Percentiles rank a stretch among this genome's conserved stretches.
phyloP scores from a whole-genome alignment of 2,329 filamentous ascomycete genomes.

The Calonectria montana region DNA sequence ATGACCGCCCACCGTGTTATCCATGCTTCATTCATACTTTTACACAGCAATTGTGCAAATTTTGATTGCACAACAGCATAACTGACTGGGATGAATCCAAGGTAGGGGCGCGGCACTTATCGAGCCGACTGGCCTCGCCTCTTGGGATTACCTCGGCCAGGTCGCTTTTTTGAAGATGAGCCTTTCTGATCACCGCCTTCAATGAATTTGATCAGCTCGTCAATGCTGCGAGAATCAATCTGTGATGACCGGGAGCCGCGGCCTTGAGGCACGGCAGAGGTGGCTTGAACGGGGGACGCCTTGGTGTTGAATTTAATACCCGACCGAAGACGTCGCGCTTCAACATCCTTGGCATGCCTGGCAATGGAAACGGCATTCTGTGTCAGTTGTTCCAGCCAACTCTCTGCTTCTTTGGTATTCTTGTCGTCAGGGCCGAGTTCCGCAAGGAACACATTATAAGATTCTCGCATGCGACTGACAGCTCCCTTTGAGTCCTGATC shows the following conservation, averaged over 20 bases:
- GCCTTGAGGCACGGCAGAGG: conserved; percentile 47
- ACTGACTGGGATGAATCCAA: background rate
- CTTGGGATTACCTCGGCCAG: conserved; percentile 67
- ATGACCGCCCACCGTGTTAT: conserved; percentile 26
- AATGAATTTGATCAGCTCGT: conserved; percentile 94
- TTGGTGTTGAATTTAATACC: conserved; percentile 72
- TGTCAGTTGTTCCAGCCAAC: conserved; percentile 95
- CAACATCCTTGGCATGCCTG: conserved; percentile 90
- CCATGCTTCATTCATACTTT: conserved; percentile 35
- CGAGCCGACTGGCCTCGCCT: conserved; percentile 54
- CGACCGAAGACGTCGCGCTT: conserved; percentile 78
- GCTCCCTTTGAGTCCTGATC: conserved; percentile 94
- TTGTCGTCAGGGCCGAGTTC: conserved; percentile 91
- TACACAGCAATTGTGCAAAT: conserved; percentile 26
- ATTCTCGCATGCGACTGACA: conserved; percentile 93
- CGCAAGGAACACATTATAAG: conserved; percentile 92
- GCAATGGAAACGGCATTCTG: conserved; percentile 95
- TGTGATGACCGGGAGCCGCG: conserved; percentile 44
- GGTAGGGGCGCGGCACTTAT: conserved; percentile 14
- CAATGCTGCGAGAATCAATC: conserved; percentile 85
- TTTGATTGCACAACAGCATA: conserved; percentile 3
- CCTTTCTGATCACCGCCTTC: conserved; percentile 75
- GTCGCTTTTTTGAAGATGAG: conserved; percentile 66
- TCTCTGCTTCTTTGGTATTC: conserved; percentile 98
- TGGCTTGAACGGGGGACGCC: conserved; percentile 40